Evolutionary conservation across 345 rosid species (phyloP).

Genomic region (Populus simonii): DNA sequence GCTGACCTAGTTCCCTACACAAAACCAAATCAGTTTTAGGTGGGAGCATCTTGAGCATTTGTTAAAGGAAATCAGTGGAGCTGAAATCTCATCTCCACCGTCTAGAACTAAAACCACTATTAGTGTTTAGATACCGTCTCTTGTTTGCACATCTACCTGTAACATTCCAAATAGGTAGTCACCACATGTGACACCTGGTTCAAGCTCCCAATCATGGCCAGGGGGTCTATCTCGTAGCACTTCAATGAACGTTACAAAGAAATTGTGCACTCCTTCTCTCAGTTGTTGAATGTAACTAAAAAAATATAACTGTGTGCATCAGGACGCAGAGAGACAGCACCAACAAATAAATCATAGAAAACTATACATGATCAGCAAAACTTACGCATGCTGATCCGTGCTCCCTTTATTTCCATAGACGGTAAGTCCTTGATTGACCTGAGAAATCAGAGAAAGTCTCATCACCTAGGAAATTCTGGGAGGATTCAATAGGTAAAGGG

Average conservation of each 20-base stretch:
- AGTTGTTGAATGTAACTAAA: slow-evolving; percentile 91
- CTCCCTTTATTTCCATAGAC: slow-evolving; percentile 99
- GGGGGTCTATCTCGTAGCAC: slow-evolving; percentile 92
- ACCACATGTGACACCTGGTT: slow-evolving; percentile 99
- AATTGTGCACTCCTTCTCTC: slow-evolving; percentile 97
- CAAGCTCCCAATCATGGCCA: slow-evolving; percentile 99
- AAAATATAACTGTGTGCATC: slow-evolving; percentile 9
- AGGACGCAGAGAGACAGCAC: neutral
- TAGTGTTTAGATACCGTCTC: neutral
- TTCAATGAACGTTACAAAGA: slow-evolving; percentile 94
- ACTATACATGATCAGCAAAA: slow-evolving; percentile 10
- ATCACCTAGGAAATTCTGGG: neutral
- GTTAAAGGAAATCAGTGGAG: too few relatives aligned
- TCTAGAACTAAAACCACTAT: too few relatives aligned
- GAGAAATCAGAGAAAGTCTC: slow-evolving; percentile 21
- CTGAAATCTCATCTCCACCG: too few relatives aligned
- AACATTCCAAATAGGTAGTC: slow-evolving; percentile 98
- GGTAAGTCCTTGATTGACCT: slow-evolving; percentile 95
- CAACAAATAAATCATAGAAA: neutral
- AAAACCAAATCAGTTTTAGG: slow-evolving; percentile 12
- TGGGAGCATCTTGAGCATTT: too few relatives aligned
- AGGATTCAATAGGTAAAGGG: too few relatives aligned
- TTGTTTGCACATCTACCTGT: slow-evolving; percentile 50
- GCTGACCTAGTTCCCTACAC: slow-evolving; percentile 96
- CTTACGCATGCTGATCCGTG: slow-evolving; percentile 99